Base-by-base conservation (phyloP, 306 rosid species). In the Albizia julibrissin region DNA sequence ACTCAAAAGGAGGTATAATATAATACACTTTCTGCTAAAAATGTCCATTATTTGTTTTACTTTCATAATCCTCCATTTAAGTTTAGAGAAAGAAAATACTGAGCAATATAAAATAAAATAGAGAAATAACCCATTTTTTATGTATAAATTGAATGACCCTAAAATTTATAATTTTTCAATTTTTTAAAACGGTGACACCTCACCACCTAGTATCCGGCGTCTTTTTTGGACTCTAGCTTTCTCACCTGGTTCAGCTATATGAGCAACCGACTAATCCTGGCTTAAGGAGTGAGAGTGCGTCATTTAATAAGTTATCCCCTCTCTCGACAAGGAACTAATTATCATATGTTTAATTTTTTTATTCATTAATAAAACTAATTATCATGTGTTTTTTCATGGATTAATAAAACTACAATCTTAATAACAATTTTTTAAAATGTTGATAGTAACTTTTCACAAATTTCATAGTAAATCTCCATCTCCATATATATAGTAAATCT, bases 181-280 rank as follows among this genome's bases (percentile, higher is more conserved):
- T 29, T 34, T 34, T 34, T 6, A 5, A 37, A 37, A 37, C 1
- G 40, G 8, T 37, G 40, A 37, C 8, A 37, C 40, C 8, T 1
- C 40, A 37, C 6, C 40, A 37, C 1, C 0, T 0, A 0, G 40
- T 5, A 37, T 37, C 40, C 1, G 0, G 1, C 8, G 8, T 1
- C 40, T 37, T 37, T 37, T 34, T 6, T 34, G 0, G 8, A 34
- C 39, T 4, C 39, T 34, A 34, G 8, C 39, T 34, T 34, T 34
- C 8, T 34, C 5, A 34, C 5, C 7, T 34, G 7, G 7, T 7
- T 1, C 1, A 34, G 0, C 1, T 34, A 37, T 37, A 1, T 1
- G 8, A 37, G 40, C 0, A 6, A 37, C 8, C 1, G 40, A 37
- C 8, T 37, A 37, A 0, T 37, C 8, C 1, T 8, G 1, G 8